Evolutionary conservation across 495 filamentous ascomycete genomes (phyloP).

Genomic region (Lentithecium fluviatile): DNA sequence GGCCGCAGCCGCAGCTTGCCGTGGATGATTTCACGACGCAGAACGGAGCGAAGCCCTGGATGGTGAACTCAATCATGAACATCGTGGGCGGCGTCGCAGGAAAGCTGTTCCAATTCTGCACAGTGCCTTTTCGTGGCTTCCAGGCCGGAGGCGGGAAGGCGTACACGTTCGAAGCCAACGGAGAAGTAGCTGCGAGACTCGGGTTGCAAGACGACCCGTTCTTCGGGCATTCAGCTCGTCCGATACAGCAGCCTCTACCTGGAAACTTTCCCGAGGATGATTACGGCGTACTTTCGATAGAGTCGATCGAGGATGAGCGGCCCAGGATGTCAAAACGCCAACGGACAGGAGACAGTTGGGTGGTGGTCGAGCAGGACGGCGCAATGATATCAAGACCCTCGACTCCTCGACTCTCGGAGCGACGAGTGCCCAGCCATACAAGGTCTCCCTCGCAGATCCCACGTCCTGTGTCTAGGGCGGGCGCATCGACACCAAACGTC

Average conservation of each 20-base stretch:
- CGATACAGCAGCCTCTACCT: conserved; percentile 43
- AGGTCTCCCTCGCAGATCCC: conserved; percentile 34
- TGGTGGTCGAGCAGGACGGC: conserved; percentile 59
- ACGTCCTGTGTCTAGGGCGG: conserved; percentile 35
- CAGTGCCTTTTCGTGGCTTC: conserved; percentile 73
- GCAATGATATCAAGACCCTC: conserved; percentile 32
- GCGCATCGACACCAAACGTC: conserved; percentile 5
- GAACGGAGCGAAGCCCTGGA: conserved; percentile 34
- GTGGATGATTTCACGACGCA: neutral
- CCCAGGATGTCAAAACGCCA: conserved; percentile 50
- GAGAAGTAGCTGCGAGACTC: neutral
- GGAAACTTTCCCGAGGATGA: conserved; percentile 48
- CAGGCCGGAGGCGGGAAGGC: conserved; percentile 77
- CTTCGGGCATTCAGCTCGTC: neutral
- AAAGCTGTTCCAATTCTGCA: conserved; percentile 82
- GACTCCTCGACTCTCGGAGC: conserved; percentile 31
- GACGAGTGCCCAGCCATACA: conserved; percentile 18
- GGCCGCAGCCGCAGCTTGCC: neutral
- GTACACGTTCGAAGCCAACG: conserved; percentile 49
- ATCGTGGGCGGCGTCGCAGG: conserved; percentile 59
- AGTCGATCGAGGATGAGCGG: conserved; percentile 39
- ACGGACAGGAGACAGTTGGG: conserved; percentile 65
- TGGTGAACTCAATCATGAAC: conserved; percentile 44
- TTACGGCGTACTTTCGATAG: conserved; percentile 38
- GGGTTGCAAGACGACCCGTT: conserved; percentile 39